Evolutionary conservation across 345 rosid genomes (phyloP).

Genomic region (Syzygium oleosum): DNA sequence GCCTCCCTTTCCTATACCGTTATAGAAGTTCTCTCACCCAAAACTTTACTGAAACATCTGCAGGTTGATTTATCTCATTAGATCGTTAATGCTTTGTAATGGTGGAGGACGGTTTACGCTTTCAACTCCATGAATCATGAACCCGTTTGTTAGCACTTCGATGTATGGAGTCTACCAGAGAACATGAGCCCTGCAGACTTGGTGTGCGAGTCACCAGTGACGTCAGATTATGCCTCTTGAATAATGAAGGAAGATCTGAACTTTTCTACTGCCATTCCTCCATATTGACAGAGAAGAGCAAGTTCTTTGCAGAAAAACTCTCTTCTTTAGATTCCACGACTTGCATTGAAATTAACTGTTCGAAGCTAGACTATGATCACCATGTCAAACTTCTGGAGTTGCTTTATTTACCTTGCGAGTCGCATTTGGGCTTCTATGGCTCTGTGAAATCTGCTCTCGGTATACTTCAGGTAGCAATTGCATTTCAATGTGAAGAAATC

Average conservation of each 20-base stretch:
- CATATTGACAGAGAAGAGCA: constrained; percentile 23
- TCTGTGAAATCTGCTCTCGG: constrained; percentile 38
- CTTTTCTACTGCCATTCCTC: constrained; percentile 26
- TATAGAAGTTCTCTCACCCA: neutral
- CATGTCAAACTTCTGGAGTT: constrained; percentile 34
- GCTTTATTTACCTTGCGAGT: constrained; percentile 22
- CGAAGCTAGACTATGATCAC: constrained; percentile 24
- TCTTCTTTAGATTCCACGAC: constrained; percentile 9
- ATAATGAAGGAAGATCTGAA: constrained; percentile 34
- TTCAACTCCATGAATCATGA: constrained; percentile 27
- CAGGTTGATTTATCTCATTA: neutral
- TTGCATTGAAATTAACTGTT: constrained; percentile 26
- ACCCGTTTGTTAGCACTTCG: neutral
- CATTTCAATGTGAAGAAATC: constrained; percentile 32
- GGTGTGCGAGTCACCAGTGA: constrained; percentile 31
- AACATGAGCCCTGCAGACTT: constrained; percentile 16
- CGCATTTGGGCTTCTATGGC: constrained; percentile 23
- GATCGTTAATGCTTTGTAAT: neutral
- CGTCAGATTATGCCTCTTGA: constrained; percentile 17
- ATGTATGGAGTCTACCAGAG: constrained; percentile 26
- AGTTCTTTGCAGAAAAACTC: constrained; percentile 28
- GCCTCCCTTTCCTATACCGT: neutral
- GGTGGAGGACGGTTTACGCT: neutral
- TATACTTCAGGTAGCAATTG: constrained; percentile 31
- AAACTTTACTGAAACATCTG: neutral